Conservation (phyloP, 2,329 filamentous ascomycete species). For the Exutisphaerella laricina region DNA sequence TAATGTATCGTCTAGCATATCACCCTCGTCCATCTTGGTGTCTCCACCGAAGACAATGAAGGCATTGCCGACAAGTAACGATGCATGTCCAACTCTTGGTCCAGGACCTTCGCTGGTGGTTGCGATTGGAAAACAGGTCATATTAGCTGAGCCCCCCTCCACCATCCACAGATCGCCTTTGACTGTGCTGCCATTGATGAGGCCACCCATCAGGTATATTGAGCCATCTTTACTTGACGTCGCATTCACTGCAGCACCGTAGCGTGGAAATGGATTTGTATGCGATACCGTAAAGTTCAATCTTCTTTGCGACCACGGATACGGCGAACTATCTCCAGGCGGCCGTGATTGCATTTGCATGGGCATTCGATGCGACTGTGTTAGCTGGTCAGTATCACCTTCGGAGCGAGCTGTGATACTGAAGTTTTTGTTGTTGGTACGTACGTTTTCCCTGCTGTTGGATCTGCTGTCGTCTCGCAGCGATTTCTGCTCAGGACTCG, state of each 20-base stretch:
- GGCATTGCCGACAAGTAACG: conserved; percentile 91
- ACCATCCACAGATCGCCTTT: conserved; percentile 98
- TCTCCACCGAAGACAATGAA: conserved; percentile 99
- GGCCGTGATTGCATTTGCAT: conserved; percentile 29
- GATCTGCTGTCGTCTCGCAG: conserved; percentile 23
- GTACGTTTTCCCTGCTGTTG: conserved; percentile 24
- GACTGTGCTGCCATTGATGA: conserved; percentile 91
- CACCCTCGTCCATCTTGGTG: conserved; percentile 91
- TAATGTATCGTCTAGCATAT: conserved; percentile 87
- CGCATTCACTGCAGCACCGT: conserved; percentile 93
- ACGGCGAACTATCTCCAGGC: conserved; percentile 70
- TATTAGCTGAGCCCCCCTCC: conserved; percentile 65
- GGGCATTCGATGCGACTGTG: conserved; percentile 24
- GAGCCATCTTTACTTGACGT: conserved; percentile 92
- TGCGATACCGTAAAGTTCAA: conserved; percentile 78
- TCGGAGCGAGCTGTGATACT: no score
- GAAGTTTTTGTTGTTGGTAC: no score
- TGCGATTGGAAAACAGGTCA: conserved; percentile 85
- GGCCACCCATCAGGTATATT: conserved; percentile 93
- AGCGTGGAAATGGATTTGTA: conserved; percentile 86
- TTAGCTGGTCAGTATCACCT: neutral
- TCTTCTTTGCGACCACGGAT: conserved; percentile 91
- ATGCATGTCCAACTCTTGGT: conserved; percentile 88
- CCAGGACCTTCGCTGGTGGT: conserved; percentile 93
- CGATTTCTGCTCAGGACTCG: conserved; percentile 24